Base-by-base conservation (phyloP, 2,329 filamentous ascomycete species). In the Cordyceps cicadae region DNA sequence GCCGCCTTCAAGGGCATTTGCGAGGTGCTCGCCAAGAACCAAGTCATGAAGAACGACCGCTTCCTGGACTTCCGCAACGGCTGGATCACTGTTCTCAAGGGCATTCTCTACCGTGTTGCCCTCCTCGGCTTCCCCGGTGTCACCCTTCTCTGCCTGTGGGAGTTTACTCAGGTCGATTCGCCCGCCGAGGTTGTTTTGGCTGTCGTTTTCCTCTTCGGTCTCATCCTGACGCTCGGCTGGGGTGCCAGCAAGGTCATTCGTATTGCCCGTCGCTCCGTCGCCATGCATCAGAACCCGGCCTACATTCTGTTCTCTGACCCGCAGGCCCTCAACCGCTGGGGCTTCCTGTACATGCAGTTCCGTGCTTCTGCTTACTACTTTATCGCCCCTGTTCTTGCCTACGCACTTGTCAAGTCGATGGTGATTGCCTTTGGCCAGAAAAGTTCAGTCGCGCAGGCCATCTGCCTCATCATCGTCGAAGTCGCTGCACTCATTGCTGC, bases 241-340 rank as follows among this genome's bases (percentile, higher is more conserved):
- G 93, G 92, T 53, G 86, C 91, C 0, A 87, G 84, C 76, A 97
- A 96, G 79, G 91, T 97, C 64, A 90, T 96, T 67, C 84, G 86
- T 60, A 88, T 97, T 64, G 93, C 92, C 39, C 90, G 90, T 70
- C 88, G 90, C 67, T 97, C 92, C 37, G 88, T 96, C 64, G 76
- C 83, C 62, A 91, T 96, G 86, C 92, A 97, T 81, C 92, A 93
- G 77, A 97, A 96, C 77, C 92, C 93, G 37, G 93, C 92, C 34
- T 97, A 97, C 75, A 96, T 97, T 67, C 86, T 97, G 64, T 97
- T 96, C 78, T 97, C 93, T 1, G 92, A 97, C 69, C 92, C 92
- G n/a, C 84, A 90, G 65, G 87, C 90, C 58, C 83, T 97, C 64
- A 96, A 97, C 83, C 96, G 96, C 76, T 97, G 93, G 93, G 93